A percentile compares a stretch with the other conserved stretches of the same genome.
Conservation (phyloP, 2,329 filamentous ascomycete species). For the Cadophora sp. region DNA sequence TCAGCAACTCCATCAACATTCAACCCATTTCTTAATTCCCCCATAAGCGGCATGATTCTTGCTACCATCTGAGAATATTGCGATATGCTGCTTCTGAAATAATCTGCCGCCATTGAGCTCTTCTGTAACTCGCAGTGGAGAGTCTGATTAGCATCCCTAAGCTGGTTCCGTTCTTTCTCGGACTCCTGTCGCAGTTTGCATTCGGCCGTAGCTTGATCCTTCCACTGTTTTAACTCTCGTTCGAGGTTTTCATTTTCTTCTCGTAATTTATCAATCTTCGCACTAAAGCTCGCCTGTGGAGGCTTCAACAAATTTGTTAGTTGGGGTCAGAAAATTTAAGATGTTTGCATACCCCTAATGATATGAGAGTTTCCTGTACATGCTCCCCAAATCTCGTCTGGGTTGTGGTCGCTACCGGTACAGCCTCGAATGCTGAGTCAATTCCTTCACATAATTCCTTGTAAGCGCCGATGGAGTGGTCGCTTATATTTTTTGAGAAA, state of each 20-base stretch:
- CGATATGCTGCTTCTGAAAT: slow-evolving; percentile 21
- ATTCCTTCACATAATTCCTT: slow-evolving; percentile 29
- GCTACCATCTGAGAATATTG: slow-evolving; percentile 16
- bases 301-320: slow-evolving; percentile 17
- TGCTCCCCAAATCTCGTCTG: not conserved
- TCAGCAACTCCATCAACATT: too few species aligned
- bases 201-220: slow-evolving; percentile 15
- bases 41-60: slow-evolving; percentile 10
- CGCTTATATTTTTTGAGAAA: slow-evolving; percentile 29
- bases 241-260: slow-evolving; percentile 18
- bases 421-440: slow-evolving; percentile 24
- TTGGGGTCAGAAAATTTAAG: slow-evolving; percentile 17
- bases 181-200: slow-evolving; percentile 10
- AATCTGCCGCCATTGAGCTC: slow-evolving; percentile 17
- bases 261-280: slow-evolving; percentile 21
- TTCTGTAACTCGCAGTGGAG: slow-evolving; percentile 22
- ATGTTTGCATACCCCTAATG: slow-evolving; percentile 19
- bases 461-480: slow-evolving; percentile 30
- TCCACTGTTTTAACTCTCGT: slow-evolving; percentile 23
- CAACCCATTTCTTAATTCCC: too few species aligned
- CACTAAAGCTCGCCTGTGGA: slow-evolving; percentile 20
- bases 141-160: slow-evolving; percentile 18
- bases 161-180: slow-evolving; percentile 17
- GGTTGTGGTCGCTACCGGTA: slow-evolving; percentile 12
- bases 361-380: slow-evolving; percentile 16